Base-by-base conservation (phyloP, 345 rosid species). In the Populus alba region DNA sequence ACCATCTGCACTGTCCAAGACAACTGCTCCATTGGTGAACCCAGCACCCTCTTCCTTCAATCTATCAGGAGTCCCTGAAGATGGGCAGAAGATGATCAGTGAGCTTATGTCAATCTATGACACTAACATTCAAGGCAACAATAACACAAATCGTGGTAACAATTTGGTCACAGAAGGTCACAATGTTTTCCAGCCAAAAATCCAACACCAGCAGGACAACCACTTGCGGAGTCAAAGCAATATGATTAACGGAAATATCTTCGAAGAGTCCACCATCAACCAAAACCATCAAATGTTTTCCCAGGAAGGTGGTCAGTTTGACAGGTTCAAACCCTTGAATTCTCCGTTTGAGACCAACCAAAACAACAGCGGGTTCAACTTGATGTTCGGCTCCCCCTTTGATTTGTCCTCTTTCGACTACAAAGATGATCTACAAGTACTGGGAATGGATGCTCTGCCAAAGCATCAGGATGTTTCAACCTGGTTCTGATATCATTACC, bases 21-120 rank as follows among this genome's bases (percentile, higher is more conserved):
- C 87, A 51, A 80, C 85, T 66, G 76, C 79, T 53, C 74, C 79
- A 20, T 8, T 77, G 1, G 69, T 83, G 35, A 87, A 84, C 78
- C 63, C 92, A 0, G 85, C 80, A 2, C 68, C 86, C 12, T 81
- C 89, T 17, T 72, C 89, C 22, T 84, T 94, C 7, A 92, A 94
- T 84, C 87, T 94, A 57, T 81, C 98, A 0, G 90, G 97, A 63
- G 94, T 96, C 77, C 97, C 99, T 39, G 98, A 92, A 83, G 99
- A 96, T 73, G 99, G 98, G 27, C 98, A 90, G 75, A 94, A 90
- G 83, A 88, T 85, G 90, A 96, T 96, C 79, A 87, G 83, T 1
- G 95, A 96, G 45, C 97, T 96, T 41, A 90, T 96, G 95, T 88
- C 98, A 7, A 73, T 89, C 75, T 96, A 94, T 20, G 98, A 94